A percentile compares a stretch with the other conserved stretches of the same genome.
phyloP scores from a whole-genome alignment of 169 alveolate genomes.

The Eimeria maxima region DNA sequence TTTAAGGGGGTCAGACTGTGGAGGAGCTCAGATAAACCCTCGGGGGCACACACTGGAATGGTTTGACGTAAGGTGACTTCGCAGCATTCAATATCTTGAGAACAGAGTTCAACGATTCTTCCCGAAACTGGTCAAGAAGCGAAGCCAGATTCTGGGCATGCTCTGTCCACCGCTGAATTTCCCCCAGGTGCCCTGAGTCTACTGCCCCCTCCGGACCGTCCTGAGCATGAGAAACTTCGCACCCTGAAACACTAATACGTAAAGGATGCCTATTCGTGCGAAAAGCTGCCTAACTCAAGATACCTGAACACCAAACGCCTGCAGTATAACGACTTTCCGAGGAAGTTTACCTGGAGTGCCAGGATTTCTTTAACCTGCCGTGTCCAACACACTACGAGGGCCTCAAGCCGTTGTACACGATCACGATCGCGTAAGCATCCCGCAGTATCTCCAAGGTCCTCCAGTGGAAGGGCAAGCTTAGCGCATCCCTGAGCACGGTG shows the following conservation, averaged over 20 bases:
- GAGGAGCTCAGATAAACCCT: background rate
- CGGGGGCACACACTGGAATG: constrained; percentile 87
- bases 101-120: constrained; percentile 91
- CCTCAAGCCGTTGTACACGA: constrained; percentile 95
- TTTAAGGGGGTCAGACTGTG: background rate
- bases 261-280: background rate
- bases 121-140: constrained; percentile 92
- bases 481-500: constrained; percentile 76
- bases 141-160: constrained; percentile 92
- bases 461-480: constrained; percentile 92
- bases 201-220: constrained; percentile 89
- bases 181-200: constrained; percentile 95
- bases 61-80: constrained; percentile 92
- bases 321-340: background rate
- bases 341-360: constrained; percentile 89
- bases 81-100: constrained; percentile 91
- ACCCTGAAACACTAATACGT: background rate
- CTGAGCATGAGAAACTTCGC: background rate
- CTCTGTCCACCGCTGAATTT: constrained; percentile 94
- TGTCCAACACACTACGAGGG: constrained; percentile 96
- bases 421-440: constrained; percentile 96
- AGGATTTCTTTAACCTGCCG: constrained; percentile 96
- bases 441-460: constrained; percentile 93
- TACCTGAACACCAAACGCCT: background rate
- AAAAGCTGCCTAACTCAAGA: background rate